Percentiles rank a stretch among this genome's conserved stretches.
Evolutionary conservation across 1,284 basidiomycete species (phyloP).

Genomic region (Trichosporon sp.): DNA sequence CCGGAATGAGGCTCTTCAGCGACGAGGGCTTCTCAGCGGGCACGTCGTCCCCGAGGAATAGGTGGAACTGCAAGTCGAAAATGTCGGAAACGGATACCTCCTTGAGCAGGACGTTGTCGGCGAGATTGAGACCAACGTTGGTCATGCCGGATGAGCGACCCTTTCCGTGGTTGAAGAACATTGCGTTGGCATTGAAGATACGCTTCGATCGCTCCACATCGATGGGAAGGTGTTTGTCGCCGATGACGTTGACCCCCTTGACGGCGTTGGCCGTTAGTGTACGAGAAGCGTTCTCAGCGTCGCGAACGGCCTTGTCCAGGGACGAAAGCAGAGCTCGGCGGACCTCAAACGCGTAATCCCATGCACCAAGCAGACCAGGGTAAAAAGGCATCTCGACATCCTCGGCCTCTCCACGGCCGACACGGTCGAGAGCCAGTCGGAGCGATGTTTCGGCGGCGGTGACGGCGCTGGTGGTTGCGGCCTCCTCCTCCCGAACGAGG

Average conservation of each 20-base stretch:
- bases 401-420: constrained; percentile 67
- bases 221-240: constrained; percentile 72
- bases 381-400: constrained; percentile 65
- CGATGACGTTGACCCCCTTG: constrained; percentile 63
- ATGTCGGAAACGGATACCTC: constrained; percentile 63
- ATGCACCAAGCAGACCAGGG: constrained; percentile 78
- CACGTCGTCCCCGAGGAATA: constrained; percentile 53
- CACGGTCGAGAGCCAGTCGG: constrained; percentile 66
- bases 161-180: constrained; percentile 64
- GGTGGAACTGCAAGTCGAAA: constrained; percentile 79
- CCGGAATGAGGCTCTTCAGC: constrained; percentile 34
- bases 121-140: constrained; percentile 42
- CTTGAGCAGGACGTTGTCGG: constrained; percentile 37
- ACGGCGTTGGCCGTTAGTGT: constrained; percentile 66
- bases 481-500: constrained; percentile 77
- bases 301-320: constrained; percentile 73
- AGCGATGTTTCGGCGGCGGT: constrained; percentile 61
- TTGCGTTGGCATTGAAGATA: constrained; percentile 90
- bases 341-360: constrained; percentile 85
- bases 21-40: constrained; percentile 44
- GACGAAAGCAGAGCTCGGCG: constrained; percentile 68
- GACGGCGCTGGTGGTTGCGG: constrained; percentile 59
- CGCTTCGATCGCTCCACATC: constrained; percentile 74
- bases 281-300: constrained; percentile 81
- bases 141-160: constrained; percentile 50